A percentile compares a stretch with the other conserved stretches of the same genome.
Conservation (phyloP, 2,329 filamentous ascomycete species). For the Colletotrichum musae region DNA sequence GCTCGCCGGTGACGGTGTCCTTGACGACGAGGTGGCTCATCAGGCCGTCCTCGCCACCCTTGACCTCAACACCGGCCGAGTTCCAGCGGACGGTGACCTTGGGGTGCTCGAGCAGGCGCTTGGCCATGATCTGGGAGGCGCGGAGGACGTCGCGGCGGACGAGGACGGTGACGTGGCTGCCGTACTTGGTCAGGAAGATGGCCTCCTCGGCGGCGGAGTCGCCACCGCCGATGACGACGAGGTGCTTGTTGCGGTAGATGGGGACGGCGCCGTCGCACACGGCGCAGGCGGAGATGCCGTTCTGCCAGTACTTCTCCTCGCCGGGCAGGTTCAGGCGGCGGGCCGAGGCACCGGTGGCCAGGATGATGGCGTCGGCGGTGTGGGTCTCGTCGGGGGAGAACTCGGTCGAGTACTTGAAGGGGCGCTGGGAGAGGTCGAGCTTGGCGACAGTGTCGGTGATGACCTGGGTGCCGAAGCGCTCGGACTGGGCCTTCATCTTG, state of each 20-base stretch:
- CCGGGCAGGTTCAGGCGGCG: slow-evolving; percentile 85
- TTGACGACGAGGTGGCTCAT: slow-evolving; percentile 92
- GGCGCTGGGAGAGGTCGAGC: slow-evolving; percentile 85
- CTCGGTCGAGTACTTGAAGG: slow-evolving; percentile 95
- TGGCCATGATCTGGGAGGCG: slow-evolving; percentile 93
- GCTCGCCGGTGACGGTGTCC: slow-evolving; percentile 80
- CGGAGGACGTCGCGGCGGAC: slow-evolving; percentile 90
- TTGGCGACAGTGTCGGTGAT: slow-evolving; percentile 92
- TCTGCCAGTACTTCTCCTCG: slow-evolving; percentile 98
- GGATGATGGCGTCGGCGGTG: slow-evolving; percentile 93
- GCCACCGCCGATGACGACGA: slow-evolving; percentile 96
- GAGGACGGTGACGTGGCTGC: slow-evolving; percentile 92
- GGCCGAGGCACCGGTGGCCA: slow-evolving; percentile 95
- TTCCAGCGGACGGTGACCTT: slow-evolving; percentile 95
- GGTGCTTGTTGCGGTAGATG: slow-evolving; percentile 96
- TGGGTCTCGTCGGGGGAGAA: slow-evolving; percentile 86
- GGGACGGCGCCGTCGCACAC: slow-evolving; percentile 98
- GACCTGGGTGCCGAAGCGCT: slow-evolving; percentile 92
- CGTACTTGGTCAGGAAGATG: slow-evolving; percentile 98
- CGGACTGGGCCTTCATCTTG: slow-evolving; percentile 91
- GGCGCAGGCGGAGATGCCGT: slow-evolving; percentile 94
- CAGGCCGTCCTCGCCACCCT: slow-evolving; percentile 86
- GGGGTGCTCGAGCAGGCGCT: slow-evolving; percentile 82
- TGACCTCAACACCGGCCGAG: slow-evolving; percentile 84
- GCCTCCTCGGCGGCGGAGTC: slow-evolving; percentile 98